Conservation (phyloP, 2,329 filamentous ascomycete genomes). For the Colletotrichum eremochloae region DNA sequence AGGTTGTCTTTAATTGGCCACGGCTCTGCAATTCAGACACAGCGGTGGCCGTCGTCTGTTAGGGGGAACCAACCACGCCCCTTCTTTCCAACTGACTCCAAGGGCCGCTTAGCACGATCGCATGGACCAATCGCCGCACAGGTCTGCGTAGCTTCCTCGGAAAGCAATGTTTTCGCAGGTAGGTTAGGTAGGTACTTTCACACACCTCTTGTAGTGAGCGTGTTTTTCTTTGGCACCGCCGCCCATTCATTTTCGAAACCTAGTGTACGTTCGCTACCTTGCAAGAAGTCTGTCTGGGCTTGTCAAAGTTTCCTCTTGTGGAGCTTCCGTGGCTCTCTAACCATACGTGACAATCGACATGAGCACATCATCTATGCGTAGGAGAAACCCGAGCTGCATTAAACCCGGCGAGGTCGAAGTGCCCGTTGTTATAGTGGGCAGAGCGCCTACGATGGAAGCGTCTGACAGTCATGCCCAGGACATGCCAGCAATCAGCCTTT, state of each 20-base stretch:
- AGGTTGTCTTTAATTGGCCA: slow-evolving; percentile 17
- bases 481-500: slow-evolving; percentile 7
- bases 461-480: background rate
- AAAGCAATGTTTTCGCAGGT: background rate
- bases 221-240: slow-evolving; percentile 28
- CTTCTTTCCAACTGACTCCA: slow-evolving; percentile 14
- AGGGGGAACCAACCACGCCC: slow-evolving; percentile 12
- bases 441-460: background rate
- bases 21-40: slow-evolving; percentile 16
- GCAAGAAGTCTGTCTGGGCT: slow-evolving; percentile 11
- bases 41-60: background rate
- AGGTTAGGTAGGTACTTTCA: background rate
- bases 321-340: slow-evolving; percentile 1
- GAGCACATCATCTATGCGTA: background rate
- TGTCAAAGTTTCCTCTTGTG: background rate
- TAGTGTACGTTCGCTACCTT: slow-evolving; percentile 5
- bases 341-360: background rate
- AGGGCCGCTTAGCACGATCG: background rate
- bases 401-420: background rate
- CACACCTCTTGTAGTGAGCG: background rate
- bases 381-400: slow-evolving; percentile 9
- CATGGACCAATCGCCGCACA: slow-evolving; percentile 13
- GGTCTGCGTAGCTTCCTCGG: background rate
- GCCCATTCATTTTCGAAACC: slow-evolving; percentile 4
- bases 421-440: background rate